Conservation (phyloP, 371 early-diverging fungal genomes). For the Lichtheimia corymbifera region DNA sequence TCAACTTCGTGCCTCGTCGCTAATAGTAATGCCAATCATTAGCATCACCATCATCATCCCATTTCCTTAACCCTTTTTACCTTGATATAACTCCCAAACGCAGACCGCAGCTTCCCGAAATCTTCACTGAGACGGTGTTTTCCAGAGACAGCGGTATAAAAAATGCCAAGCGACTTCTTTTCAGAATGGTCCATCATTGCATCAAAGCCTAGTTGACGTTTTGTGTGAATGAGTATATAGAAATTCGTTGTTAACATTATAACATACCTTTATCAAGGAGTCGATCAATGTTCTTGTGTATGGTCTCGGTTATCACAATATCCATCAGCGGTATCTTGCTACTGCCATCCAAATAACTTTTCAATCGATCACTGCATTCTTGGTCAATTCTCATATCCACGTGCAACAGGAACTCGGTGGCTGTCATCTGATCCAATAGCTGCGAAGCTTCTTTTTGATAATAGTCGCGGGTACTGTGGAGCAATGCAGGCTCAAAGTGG, state of each 20-base stretch:
- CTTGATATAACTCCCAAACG: conserved; percentile 42
- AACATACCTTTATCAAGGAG: conserved; percentile 64
- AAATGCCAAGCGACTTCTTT: conserved; percentile 55
- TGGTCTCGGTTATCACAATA: conserved; percentile 62
- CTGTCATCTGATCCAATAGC: conserved; percentile 43
- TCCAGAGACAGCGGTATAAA: conserved; percentile 41
- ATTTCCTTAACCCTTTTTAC: conserved; percentile 2
- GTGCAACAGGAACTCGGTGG: conserved; percentile 67
- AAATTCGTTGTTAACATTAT: too few relatives aligned
- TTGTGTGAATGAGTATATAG: neutral
- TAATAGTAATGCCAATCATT: conserved; percentile 5
- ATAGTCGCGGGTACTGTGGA: conserved; percentile 64
- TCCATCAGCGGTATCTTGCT: conserved; percentile 61
- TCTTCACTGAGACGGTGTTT: conserved; percentile 9
- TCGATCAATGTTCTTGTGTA: conserved; percentile 59
- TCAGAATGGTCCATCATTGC: conserved; percentile 62
- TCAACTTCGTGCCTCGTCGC: conserved; percentile 24
- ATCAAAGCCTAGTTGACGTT: conserved; percentile 65
- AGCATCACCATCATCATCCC: neutral
- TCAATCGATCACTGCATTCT: conserved; percentile 61
- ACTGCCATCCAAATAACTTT: conserved; percentile 68
- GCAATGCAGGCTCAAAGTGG: conserved; percentile 69
- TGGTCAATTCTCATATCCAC: conserved; percentile 64
- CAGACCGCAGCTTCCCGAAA: conserved; percentile 14
- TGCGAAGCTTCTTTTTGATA: conserved; percentile 68